phyloP scores from a whole-genome alignment of 1,139 yeast species.

The Arxiozyma slooffiae region DNA sequence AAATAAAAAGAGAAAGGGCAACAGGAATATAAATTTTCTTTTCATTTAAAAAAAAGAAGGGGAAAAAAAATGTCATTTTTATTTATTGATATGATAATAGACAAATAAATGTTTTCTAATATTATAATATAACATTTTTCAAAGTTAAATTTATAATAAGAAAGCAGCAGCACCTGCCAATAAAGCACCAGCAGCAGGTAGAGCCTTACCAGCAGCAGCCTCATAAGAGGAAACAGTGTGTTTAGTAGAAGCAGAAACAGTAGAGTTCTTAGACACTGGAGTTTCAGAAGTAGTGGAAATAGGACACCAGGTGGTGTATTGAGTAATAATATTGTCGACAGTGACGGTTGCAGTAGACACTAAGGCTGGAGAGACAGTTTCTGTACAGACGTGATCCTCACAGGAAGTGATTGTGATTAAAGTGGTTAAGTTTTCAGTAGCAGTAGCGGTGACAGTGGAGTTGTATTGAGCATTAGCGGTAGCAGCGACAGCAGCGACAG shows the following conservation, averaged over 20 bases:
- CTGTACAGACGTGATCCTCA: constrained; percentile 28
- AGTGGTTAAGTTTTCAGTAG: constrained; percentile 32
- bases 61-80: background rate
- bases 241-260: constrained; percentile 14
- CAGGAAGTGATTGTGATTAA: constrained; percentile 45
- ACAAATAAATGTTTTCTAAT: too few species aligned
- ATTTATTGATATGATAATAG: too few species aligned
- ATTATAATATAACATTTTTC: background rate
- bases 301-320: constrained; percentile 33
- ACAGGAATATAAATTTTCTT: too few species aligned
- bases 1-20: too few species aligned
- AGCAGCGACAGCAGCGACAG: constrained; percentile 30
- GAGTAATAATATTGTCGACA: constrained; percentile 28
- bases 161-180: constrained; percentile 34
- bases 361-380: constrained; percentile 30
- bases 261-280: constrained; percentile 23
- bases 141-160: constrained; percentile 28
- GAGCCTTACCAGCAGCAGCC: constrained; percentile 29
- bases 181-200: constrained; percentile 34
- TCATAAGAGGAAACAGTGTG: constrained; percentile 15
- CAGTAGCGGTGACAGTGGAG: constrained; percentile 30
- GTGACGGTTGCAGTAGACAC: constrained; percentile 31
- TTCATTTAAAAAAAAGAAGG: background rate
- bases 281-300: constrained; percentile 23
- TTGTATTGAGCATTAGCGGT: constrained; percentile 28